Percentiles rank a stretch among this genome's conserved stretches.
Evolutionary conservation across 768 basidiomycete genomes (phyloP).

Genomic region (Lentinula raphanica): DNA sequence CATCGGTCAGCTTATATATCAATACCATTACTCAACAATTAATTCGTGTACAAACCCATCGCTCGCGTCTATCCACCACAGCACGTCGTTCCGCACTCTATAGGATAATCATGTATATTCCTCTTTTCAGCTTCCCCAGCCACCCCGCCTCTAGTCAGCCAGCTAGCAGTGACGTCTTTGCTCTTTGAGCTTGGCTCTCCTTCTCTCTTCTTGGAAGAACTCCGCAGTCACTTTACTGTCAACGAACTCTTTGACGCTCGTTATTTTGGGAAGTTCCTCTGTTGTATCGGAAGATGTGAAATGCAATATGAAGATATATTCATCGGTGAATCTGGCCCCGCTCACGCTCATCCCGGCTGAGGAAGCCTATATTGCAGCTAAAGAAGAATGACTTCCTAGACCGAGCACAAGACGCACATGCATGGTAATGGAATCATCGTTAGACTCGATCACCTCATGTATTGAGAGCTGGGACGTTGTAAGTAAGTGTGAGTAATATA

Average conservation of each 20-base stretch:
- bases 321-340: constrained; percentile 14
- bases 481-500: background rate
- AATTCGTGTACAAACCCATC: too few relatives aligned
- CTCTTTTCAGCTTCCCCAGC: background rate
- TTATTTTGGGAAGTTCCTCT: constrained; percentile 21
- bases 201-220: constrained; percentile 27
- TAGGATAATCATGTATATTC: background rate
- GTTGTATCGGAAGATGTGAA: constrained; percentile 13
- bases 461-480: constrained; percentile 18
- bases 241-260: constrained; percentile 27
- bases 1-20: background rate
- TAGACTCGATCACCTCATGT: constrained; percentile 28
- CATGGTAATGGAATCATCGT: constrained; percentile 21
- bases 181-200: constrained; percentile 9
- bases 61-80: background rate
- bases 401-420: constrained; percentile 21
- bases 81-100: background rate
- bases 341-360: constrained; percentile 20
- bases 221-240: constrained; percentile 19
- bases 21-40: too few relatives aligned
- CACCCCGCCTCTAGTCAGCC: background rate
- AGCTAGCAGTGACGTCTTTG: background rate
- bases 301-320: constrained; percentile 15
- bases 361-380: constrained; percentile 17
- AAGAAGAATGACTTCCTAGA: background rate